Percentiles rank a stretch among this genome's conserved stretches.
phyloP scores from a whole-genome alignment of 768 basidiomycete species.

The Tephrocybe sp. region DNA sequence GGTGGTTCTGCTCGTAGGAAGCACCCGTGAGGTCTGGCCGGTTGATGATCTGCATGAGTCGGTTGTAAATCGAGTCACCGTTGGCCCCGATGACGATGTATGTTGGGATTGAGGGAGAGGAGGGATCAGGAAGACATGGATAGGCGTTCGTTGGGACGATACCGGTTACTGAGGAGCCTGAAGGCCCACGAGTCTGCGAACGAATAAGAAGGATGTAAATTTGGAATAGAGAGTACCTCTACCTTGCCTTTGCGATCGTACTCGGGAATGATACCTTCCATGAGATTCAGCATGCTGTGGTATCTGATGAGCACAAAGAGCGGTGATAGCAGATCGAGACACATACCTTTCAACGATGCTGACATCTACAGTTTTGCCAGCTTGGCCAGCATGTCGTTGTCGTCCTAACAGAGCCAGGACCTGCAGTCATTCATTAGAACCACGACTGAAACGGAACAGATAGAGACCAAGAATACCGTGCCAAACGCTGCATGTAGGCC shows the following conservation, averaged over 20 bases:
- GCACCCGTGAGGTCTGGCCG: conserved; percentile 60
- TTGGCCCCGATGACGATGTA: conserved; percentile 75
- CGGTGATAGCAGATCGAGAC: neutral
- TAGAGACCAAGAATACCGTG: conserved; percentile 42
- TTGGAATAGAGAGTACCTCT: neutral
- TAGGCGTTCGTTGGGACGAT: conserved; percentile 77
- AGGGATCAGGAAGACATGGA: conserved; percentile 53
- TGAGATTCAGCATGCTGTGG: conserved; percentile 67
- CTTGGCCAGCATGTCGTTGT: conserved; percentile 35
- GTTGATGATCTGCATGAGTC: conserved; percentile 59
- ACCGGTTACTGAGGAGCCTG: conserved; percentile 72
- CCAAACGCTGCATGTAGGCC: conserved; percentile 74
- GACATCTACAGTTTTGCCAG: conserved; percentile 64
- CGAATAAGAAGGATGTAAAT: neutral
- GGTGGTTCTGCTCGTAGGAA: conserved; percentile 51
- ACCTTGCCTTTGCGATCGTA: conserved; percentile 72
- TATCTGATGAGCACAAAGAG: neutral
- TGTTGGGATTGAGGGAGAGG: conserved; percentile 37
- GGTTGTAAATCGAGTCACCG: conserved; percentile 65
- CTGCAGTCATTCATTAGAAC: conserved; percentile 16
- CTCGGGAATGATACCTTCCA: conserved; percentile 77
- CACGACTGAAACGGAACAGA: too few relatives aligned
- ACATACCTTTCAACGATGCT: conserved; percentile 68
- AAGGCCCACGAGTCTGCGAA: conserved; percentile 60
- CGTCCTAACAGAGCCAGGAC: conserved; percentile 56